Percentiles rank a stretch among this genome's conserved stretches.
Conservation (phyloP, 257 asterid species). For the Phtheirospermum japonicum region DNA sequence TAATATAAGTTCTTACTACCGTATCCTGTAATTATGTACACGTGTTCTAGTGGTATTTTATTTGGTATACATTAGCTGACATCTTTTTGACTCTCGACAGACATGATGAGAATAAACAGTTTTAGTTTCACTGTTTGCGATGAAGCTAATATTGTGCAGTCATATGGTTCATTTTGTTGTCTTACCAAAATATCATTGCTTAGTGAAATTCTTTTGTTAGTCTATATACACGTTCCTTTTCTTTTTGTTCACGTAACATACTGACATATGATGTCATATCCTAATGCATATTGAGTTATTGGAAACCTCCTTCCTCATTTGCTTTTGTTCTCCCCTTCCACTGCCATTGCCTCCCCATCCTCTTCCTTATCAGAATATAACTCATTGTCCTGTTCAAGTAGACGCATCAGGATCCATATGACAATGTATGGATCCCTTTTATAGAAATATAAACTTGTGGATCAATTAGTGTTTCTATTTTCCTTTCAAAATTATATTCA, state of each 20-base stretch:
- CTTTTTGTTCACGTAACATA: neutral
- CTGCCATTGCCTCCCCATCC: neutral
- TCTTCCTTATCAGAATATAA: neutral
- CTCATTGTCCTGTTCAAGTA: neutral
- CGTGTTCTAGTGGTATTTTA: neutral
- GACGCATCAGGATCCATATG: neutral
- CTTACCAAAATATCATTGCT: neutral
- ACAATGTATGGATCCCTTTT: neutral
- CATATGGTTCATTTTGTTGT: constrained; percentile 3
- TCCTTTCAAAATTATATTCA: neutral
- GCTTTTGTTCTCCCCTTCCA: neutral
- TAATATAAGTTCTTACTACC: neutral
- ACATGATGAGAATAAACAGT: neutral
- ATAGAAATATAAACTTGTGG: neutral
- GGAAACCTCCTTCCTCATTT: neutral
- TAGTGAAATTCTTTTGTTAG: constrained; percentile 1
- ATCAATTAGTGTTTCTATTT: constrained; percentile 11
- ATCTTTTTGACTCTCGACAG: neutral
- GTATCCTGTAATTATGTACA: neutral
- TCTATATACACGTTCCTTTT: neutral
- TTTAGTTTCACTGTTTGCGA: neutral
- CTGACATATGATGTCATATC: neutral
- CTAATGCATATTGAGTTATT: neutral
- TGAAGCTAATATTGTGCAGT: neutral
- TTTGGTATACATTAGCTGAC: neutral